A percentile compares a stretch with the other conserved stretches of the same genome.
phyloP scores from a whole-genome alignment of 2,329 filamentous ascomycete genomes.

The Neurospora sp. region DNA sequence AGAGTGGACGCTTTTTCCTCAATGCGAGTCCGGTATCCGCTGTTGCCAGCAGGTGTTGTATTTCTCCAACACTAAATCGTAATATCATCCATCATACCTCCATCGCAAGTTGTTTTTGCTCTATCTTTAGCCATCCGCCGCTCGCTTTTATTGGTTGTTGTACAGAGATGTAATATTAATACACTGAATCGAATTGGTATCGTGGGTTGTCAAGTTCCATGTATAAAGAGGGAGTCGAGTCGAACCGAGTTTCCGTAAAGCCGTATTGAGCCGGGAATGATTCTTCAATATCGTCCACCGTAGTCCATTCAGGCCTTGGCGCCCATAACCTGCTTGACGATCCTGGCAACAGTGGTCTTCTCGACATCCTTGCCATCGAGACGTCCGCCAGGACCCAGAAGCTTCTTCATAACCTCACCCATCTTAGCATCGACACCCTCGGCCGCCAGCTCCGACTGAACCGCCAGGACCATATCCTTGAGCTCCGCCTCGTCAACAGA shows the following conservation, averaged over 20 bases:
- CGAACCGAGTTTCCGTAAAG: not conserved
- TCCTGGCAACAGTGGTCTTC: constrained; percentile 46
- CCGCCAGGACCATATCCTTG: constrained; percentile 37
- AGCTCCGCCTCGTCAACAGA: constrained; percentile 50
- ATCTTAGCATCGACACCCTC: constrained; percentile 38
- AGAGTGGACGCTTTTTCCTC: not conserved
- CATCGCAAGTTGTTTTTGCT: not conserved
- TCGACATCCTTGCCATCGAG: constrained; percentile 57
- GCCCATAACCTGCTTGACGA: constrained; percentile 43
- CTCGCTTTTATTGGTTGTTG: not conserved
- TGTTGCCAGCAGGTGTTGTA: not conserved
- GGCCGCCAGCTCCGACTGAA: constrained; percentile 39
- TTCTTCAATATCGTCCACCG: not conserved
- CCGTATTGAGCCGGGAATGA: not conserved
- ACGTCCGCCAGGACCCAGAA: constrained; percentile 39
- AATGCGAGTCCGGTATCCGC: not conserved
- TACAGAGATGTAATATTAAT: not conserved
- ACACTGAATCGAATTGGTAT: not conserved
- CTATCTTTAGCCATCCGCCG: not conserved
- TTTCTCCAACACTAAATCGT: not conserved
- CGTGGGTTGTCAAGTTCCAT: not conserved
- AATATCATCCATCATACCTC: not conserved
- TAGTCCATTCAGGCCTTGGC: not conserved
- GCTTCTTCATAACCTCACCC: constrained; percentile 53
- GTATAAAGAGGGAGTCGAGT: not conserved